Conservation (phyloP, 805 yeast genomes). For the Barnettozyma populi region DNA sequence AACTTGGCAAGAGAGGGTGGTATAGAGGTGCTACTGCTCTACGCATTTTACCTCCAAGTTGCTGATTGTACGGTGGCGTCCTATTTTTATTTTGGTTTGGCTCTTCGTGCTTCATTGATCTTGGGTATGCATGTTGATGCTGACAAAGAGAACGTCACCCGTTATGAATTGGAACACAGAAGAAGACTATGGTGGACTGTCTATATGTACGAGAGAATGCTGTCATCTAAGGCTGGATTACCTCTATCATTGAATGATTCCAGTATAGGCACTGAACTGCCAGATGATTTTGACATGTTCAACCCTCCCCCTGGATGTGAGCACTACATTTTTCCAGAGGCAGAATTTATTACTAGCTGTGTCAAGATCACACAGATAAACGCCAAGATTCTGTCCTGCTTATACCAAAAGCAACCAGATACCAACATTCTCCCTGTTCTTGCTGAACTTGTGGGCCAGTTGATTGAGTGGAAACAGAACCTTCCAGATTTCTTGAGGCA, state of each 20-base stretch:
- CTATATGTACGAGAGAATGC: constrained; percentile 78
- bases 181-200: constrained; percentile 85
- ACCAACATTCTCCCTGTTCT: constrained; percentile 71
- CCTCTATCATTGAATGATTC: constrained; percentile 78
- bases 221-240: constrained; percentile 75
- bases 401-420: constrained; percentile 72
- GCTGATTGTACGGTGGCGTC: constrained; percentile 83
- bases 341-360: constrained; percentile 71
- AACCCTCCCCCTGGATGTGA: constrained; percentile 55
- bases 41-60: constrained; percentile 76
- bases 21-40: constrained; percentile 65
- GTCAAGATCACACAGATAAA: constrained; percentile 75
- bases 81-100: constrained; percentile 74
- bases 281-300: constrained; percentile 64
- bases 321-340: constrained; percentile 70
- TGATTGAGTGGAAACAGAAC: constrained; percentile 61
- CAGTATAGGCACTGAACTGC: constrained; percentile 73
- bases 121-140: constrained; percentile 82
- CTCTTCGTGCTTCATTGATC: constrained; percentile 64
- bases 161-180: constrained; percentile 75
- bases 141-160: constrained; percentile 58
- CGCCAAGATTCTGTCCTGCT: constrained; percentile 61
- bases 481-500: constrained; percentile 61
- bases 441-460: constrained; percentile 59
- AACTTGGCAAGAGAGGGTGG: constrained; percentile 77